Base-by-base conservation (phyloP, 2,329 filamentous ascomycete genomes). In the Tolypocladium pustulatum region DNA sequence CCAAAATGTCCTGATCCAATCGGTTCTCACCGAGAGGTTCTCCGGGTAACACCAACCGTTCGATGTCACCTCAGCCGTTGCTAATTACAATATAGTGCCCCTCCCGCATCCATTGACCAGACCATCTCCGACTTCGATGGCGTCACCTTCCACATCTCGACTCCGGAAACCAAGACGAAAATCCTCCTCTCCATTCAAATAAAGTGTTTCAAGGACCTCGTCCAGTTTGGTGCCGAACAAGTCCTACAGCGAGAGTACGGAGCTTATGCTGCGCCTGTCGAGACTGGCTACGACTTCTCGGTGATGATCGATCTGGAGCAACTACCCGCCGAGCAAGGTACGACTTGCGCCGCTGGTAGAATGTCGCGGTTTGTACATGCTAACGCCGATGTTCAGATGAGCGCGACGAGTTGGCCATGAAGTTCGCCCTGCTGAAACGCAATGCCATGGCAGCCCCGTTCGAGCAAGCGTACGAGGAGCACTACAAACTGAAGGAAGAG, bases 381-480 rank as follows among this genome's bases (percentile, higher is more conserved):
- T 54, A 25, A 58, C 3, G 8, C 25, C 13, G 25, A 34, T 56
- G 9, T 36, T 22, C 20, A 88, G 93, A 97, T 73, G 89, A 85
- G 64, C 86, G 87, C 65, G 91, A 96, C 68, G 92, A 91, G 62
- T 79, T 99, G 62, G 86, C 97, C 66, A 85, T 85, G 74, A 88
- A 92, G 70, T 87, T 97, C 69, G 90, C 92, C 61, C 80, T 99
- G 64, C 77, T 99, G 68, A 99, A 97, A 81, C 91, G 95, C 69
- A 97, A 99, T 73, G 91, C 90, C 65, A 97, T 99, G 94, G 95
- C 94, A 62, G 93, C 94, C 55, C 94, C 95, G 1, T 99, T 99
- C 74, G 94, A 99, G 78, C 89, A 92, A 70, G 94, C 95, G 27
- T 99, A 97, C 72, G 85, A 95, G 68, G 91, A 97, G 73, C 90